Percentiles rank a stretch among this genome's conserved stretches.
These are phyloP conservation scores for Sindora glabra DNA, from an alignment of 306 rosid genomes.

Conservation along the genomic window DNA sequence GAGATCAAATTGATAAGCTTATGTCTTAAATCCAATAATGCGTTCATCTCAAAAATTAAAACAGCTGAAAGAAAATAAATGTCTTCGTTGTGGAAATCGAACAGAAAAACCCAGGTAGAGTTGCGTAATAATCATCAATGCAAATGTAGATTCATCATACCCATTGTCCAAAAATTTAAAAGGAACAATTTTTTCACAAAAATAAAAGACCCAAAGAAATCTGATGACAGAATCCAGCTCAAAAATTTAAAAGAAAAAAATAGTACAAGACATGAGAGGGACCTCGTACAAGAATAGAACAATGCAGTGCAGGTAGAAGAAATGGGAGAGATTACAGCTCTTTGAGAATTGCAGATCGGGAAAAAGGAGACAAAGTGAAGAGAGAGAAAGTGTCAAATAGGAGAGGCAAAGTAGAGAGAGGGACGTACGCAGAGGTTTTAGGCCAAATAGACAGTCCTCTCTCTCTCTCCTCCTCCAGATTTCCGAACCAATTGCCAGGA, in stretches of 20 bases:
- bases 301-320: conserved; percentile 9
- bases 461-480: conserved; percentile 21
- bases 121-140: background rate
- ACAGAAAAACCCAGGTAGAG: conserved; percentile 35
- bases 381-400: conserved; percentile 8
- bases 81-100: background rate
- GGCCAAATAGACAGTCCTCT: conserved; percentile 23
- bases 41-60: conserved; percentile 8
- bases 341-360: conserved; percentile 37
- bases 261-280: too few relatives aligned
- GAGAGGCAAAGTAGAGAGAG: conserved; percentile 16
- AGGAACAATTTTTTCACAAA: background rate
- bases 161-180: background rate
- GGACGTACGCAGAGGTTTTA: conserved; percentile 42
- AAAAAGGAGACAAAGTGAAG: conserved; percentile 27
- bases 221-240: background rate
- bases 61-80: background rate
- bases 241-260: background rate
- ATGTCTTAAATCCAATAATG: background rate
- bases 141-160: conserved; percentile 5
- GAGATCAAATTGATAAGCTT: conserved; percentile 8
- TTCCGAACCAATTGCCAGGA: conserved; percentile 51
- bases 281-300: conserved; percentile 14
- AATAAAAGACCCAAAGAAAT: too few relatives aligned
- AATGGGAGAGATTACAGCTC: conserved; percentile 4